Evolutionary conservation across 345 rosid genomes (phyloP).

Genomic region (Murraya koenigii): DNA sequence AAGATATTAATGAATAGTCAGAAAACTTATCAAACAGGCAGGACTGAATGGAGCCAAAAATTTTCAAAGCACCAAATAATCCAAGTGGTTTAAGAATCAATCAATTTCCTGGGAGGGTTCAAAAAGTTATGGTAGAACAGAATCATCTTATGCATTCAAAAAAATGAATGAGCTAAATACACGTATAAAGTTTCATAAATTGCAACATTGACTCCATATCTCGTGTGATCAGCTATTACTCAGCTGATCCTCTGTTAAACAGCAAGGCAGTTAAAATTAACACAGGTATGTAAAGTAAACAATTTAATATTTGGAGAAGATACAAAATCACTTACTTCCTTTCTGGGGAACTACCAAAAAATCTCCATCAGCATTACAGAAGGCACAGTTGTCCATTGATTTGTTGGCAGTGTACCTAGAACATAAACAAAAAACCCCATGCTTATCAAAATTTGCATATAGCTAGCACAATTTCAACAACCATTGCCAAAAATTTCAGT

Average conservation of each 20-base stretch:
- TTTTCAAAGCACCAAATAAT: neutral
- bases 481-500: neutral
- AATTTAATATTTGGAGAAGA: neutral
- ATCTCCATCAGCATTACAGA: conserved; percentile 97
- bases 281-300: neutral
- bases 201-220: neutral
- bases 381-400: conserved; percentile 84
- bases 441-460: neutral
- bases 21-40: neutral
- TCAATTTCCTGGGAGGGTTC: neutral
- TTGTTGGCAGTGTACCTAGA: conserved; percentile 80
- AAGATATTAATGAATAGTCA: neutral
- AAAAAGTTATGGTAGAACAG: neutral
- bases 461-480: neutral
- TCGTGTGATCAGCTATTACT: neutral
- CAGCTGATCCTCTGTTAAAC: neutral
- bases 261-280: neutral
- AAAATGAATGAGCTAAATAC: neutral
- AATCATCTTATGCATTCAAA: neutral
- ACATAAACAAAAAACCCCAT: neutral
- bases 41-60: neutral
- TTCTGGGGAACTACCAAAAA: conserved; percentile 85
- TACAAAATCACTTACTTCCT: conserved; percentile 64
- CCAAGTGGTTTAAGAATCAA: neutral
- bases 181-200: neutral